phyloP scores from a whole-genome alignment of 1,284 basidiomycete species.

The Boletus calvinii region DNA sequence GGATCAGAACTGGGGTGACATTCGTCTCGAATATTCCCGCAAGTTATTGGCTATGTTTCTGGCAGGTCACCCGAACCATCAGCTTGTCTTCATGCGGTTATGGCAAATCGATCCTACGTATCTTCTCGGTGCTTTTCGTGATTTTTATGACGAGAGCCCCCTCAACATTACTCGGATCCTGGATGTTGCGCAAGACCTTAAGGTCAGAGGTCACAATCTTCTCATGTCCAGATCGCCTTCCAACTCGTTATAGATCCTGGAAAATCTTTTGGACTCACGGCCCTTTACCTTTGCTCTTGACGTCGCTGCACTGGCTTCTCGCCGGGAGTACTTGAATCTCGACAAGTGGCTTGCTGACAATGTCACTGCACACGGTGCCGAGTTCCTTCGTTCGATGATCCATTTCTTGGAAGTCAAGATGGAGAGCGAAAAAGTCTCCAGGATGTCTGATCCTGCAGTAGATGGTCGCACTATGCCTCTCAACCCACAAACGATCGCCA shows the following conservation, averaged over 20 bases:
- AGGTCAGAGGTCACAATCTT: constrained; percentile 49
- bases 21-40: constrained; percentile 83
- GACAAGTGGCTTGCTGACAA: constrained; percentile 96
- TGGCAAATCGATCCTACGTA: constrained; percentile 89
- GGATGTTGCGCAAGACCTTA: constrained; percentile 94
- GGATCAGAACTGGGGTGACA: constrained; percentile 85
- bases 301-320: constrained; percentile 89
- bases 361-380: constrained; percentile 75
- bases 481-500: constrained; percentile 85
- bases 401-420: constrained; percentile 90
- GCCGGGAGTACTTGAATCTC: constrained; percentile 91
- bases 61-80: constrained; percentile 88
- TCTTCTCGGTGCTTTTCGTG: constrained; percentile 83
- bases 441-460: constrained; percentile 74
- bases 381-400: constrained; percentile 86
- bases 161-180: constrained; percentile 93
- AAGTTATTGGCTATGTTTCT: constrained; percentile 91
- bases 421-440: constrained; percentile 79
- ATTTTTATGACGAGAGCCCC: constrained; percentile 91
- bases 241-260: constrained; percentile 68
- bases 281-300: constrained; percentile 90
- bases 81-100: constrained; percentile 94
- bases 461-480: constrained; percentile 83
- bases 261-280: constrained; percentile 83
- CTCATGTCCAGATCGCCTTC: background rate